These are phyloP conservation scores for Myxozyma vanderwaltii DNA, from an alignment of 805 yeast genomes.

Conservation along the genomic window DNA sequence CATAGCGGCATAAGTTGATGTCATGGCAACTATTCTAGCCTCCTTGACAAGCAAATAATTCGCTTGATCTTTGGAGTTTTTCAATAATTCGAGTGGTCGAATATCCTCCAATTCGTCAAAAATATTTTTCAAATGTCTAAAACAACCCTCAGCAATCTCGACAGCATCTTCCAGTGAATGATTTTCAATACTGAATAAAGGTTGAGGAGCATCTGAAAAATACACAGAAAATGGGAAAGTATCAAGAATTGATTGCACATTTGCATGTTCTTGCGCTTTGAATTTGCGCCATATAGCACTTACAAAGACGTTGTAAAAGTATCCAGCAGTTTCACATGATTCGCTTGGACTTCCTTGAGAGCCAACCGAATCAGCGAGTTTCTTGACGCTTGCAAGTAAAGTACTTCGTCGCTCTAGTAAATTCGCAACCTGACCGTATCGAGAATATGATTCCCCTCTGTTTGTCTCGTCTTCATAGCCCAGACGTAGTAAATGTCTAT, in stretches of 20 bases:
- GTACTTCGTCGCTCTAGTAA: conserved; percentile 21
- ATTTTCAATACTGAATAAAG: conserved; percentile 24
- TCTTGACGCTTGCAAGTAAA: conserved; percentile 39
- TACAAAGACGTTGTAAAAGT: conserved; percentile 41
- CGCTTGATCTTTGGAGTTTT: conserved; percentile 27
- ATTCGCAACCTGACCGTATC: conserved; percentile 34
- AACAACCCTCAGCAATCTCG: conserved; percentile 31
- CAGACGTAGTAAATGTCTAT: conserved; percentile 36
- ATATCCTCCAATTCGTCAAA: conserved; percentile 37
- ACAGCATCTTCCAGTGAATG: conserved; percentile 24
- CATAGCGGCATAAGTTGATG: conserved; percentile 35
- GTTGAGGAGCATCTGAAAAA: conserved; percentile 32
- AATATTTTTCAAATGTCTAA: conserved; percentile 34
- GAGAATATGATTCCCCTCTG: conserved; percentile 24
- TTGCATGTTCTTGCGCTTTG: background rate
- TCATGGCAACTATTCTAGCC: conserved; percentile 42
- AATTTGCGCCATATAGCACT: conserved; percentile 34
- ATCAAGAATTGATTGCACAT: conserved; percentile 5
- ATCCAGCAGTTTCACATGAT: conserved; percentile 44
- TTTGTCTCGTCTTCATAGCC: conserved; percentile 36
- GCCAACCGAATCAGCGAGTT: conserved; percentile 40
- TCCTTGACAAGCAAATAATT: conserved; percentile 38
- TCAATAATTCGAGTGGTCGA: conserved; percentile 40
- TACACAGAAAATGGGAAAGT: conserved; percentile 32
- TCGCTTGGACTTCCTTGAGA: conserved; percentile 46